These are phyloP conservation scores for Tolypocladium amazonense DNA, from an alignment of 2,329 filamentous ascomycete genomes.

Conservation along the genomic window DNA sequence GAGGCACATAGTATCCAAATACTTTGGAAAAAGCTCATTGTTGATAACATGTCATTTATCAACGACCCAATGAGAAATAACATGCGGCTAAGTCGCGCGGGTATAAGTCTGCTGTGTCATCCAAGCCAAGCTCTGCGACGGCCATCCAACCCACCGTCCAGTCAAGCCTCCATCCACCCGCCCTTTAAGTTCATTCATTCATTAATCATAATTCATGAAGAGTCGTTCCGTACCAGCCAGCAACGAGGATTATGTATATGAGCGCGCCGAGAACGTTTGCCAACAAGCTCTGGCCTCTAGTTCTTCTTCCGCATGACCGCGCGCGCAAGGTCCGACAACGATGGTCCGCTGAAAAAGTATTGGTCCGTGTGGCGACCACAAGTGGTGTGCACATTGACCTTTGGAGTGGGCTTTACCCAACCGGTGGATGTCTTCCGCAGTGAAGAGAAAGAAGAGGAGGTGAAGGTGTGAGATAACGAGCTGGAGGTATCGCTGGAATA, in stretches of 20 bases:
- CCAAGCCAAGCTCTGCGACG: neutral
- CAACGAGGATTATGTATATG: conserved; percentile 9
- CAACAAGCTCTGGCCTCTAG: neutral
- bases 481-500: conserved; percentile 17
- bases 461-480: conserved; percentile 1
- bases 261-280: conserved; percentile 1
- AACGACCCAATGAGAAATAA: neutral
- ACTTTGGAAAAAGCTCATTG: too few relatives aligned
- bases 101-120: neutral
- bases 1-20: too few relatives aligned
- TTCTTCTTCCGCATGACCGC: conserved; percentile 24
- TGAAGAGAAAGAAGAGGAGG: conserved; percentile 12
- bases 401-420: conserved; percentile 25
- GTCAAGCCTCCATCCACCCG: neutral
- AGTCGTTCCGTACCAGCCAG: conserved; percentile 16
- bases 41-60: neutral
- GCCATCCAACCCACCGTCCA: neutral
- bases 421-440: conserved; percentile 20
- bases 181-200: neutral
- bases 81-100: neutral
- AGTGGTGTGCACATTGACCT: conserved; percentile 41
- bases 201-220: conserved; percentile 3
- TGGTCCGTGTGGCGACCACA: conserved; percentile 45
- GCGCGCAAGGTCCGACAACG: conserved; percentile 31
- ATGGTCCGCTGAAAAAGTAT: conserved; percentile 39